Conservation (phyloP, 192 early-diverging fungal species). For the Obelidium mucronatum region DNA sequence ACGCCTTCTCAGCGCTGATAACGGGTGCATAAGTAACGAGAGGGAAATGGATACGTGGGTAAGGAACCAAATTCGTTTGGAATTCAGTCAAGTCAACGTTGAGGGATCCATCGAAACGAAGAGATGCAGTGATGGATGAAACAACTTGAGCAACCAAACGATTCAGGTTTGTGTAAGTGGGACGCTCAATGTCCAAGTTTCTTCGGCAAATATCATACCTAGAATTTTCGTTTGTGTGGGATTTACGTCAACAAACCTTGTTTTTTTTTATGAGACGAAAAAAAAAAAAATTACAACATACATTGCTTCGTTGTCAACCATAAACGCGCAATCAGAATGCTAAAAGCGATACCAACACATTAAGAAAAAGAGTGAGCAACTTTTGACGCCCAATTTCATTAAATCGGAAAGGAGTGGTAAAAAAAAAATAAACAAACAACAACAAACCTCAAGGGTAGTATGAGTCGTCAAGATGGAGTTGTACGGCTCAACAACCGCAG, state of each 20-base stretch:
- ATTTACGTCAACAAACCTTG: not conserved
- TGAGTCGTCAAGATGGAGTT: slow-evolving; percentile 99
- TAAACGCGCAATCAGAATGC: slow-evolving; percentile 99
- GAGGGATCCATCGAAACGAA: slow-evolving; percentile 98
- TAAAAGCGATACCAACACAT: no score
- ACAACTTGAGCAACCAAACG: slow-evolving; percentile 98
- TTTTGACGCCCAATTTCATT: no score
- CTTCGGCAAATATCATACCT: slow-evolving; percentile 96
- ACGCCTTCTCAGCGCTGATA: slow-evolving; percentile 93
- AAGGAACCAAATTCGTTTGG: slow-evolving; percentile 99
- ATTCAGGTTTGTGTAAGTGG: slow-evolving; percentile 98
- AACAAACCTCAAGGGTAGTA: slow-evolving; percentile 98
- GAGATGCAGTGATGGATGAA: slow-evolving; percentile 98
- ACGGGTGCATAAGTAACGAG: slow-evolving; percentile 96
- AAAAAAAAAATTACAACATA: not conserved
- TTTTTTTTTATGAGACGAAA: no score
- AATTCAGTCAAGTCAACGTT: slow-evolving; percentile 99
- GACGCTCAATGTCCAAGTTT: slow-evolving; percentile 96
- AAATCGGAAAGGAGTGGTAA: no score
- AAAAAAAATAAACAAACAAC: no score
- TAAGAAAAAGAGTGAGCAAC: no score
- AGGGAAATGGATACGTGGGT: slow-evolving; percentile 97
- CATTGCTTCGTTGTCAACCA: slow-evolving; percentile 99
- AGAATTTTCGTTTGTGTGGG: not conserved
- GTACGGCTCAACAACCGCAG: slow-evolving; percentile 97